Evolutionary conservation across 441 rosid genomes (phyloP).

Genomic region (Euphorbia schlechtendalii): DNA sequence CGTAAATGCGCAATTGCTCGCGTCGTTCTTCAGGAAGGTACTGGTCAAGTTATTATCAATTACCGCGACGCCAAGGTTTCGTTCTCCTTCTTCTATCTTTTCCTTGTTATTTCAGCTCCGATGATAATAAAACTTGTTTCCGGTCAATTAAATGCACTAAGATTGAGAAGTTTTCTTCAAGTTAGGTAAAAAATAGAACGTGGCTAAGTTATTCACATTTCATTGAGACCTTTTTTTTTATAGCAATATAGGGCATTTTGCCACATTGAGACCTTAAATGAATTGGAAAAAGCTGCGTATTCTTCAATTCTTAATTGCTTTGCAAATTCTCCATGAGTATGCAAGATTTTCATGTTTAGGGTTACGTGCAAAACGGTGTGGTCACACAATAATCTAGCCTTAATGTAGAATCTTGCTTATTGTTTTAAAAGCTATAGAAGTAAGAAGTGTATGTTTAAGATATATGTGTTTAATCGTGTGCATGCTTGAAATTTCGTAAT

Average conservation of each 20-base stretch:
- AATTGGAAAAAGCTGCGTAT: not conserved
- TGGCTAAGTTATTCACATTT: too few species aligned
- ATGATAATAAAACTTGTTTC: too few species aligned
- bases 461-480: not conserved
- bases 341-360: not conserved
- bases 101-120: not conserved
- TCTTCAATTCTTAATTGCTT: not conserved
- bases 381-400: not conserved
- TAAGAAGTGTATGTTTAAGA: not conserved
- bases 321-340: not conserved
- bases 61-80: conserved; percentile 80
- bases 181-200: too few species aligned
- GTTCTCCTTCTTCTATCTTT: not conserved
- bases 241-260: too few species aligned
- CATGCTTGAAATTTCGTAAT: too few species aligned
- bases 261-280: too few species aligned
- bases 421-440: not conserved
- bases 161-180: too few species aligned
- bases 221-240: too few species aligned
- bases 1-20: conserved; percentile 87
- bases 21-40: conserved; percentile 91
- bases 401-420: not conserved
- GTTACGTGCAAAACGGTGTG: too few species aligned
- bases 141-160: too few species aligned
- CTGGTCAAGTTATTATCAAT: conserved; percentile 75